These are phyloP conservation scores for Colletotrichum gigasporum DNA, from an alignment of 2,329 filamentous ascomycete genomes.

Conservation along the genomic window DNA sequence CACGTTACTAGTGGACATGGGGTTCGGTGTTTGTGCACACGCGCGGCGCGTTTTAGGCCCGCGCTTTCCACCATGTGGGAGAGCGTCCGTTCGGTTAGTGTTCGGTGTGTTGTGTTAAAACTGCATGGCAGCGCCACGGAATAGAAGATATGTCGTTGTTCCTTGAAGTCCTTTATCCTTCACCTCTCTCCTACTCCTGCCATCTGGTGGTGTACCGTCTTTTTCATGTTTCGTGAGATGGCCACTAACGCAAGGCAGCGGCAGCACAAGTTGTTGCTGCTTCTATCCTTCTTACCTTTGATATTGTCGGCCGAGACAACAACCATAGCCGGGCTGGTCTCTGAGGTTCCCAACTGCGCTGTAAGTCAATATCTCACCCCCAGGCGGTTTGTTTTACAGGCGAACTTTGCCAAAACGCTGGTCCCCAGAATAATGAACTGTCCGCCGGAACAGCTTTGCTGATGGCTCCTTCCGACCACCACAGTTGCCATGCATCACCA, in stretches of 20 bases:
- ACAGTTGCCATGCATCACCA: slow-evolving; percentile 10
- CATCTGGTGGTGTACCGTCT: not conserved
- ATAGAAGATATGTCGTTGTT: not conserved
- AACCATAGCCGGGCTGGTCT: not conserved
- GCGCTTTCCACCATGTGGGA: not conserved
- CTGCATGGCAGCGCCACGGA: not conserved
- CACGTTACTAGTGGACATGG: too few relatives aligned
- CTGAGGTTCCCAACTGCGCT: not conserved
- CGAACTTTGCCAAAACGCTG: too few relatives aligned
- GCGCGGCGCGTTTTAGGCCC: not conserved
- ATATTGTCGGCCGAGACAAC: not conserved
- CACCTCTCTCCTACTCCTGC: too few relatives aligned
- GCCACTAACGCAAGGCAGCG: not conserved
- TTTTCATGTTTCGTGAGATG: not conserved
- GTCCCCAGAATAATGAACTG: too few relatives aligned
- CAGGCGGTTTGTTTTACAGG: too few relatives aligned
- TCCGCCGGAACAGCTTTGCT: not conserved
- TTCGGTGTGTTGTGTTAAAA: not conserved
- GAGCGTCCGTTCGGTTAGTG: not conserved
- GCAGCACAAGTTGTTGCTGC: not conserved
- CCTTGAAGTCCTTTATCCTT: not conserved
- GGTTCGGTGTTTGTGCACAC: not conserved
- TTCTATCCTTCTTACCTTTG: not conserved
- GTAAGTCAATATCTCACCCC: not conserved
- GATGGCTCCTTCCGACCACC: not conserved